Base-by-base conservation (phyloP, 2,329 filamentous ascomycete species). In the Lasiodiplodia gonubiensis region DNA sequence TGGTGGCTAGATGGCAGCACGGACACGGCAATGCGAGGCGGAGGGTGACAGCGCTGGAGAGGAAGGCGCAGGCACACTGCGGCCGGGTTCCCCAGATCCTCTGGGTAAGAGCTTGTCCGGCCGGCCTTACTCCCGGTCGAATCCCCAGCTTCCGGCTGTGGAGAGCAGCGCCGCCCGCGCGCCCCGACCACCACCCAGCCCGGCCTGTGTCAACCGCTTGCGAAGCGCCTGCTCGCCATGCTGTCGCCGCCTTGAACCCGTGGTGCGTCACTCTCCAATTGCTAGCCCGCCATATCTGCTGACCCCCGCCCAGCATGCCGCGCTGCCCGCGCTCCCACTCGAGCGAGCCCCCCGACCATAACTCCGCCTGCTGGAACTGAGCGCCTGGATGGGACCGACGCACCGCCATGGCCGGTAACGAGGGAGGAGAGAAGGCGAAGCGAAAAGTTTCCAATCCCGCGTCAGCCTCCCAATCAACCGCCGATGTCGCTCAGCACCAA, bases 401-500 rank as follows among this genome's bases (percentile, higher is more conserved):
- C 59, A 11, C 42, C 66, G 53, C 66, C 35, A 67, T 67, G 66
- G 30, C 59, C 48, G 66, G 57, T 27, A 55, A 35, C 30, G 66
- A 67, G 21, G 66, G 66, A 54, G 66, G 49, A 39, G 59, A 67
- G 21, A 67, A 63, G 59, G 66, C 57, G 37, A 67, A 67, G 33
- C 49, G 66, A 23, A 67, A 67, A 46, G 49, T 53, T 12, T n/a
- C 66, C 57, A 54, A 30, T 12, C 25, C 66, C 27, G 33, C n/a
- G 12, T n/a, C 52, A 7, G 37, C 49, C 4, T 12, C 63, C 16
- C 23, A 48, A 5, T 14, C 57, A 10, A 42, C 23, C 25, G 8
- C 48, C n/a, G 54, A 67, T 33, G 30, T 8, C 35, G 18, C 52
- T 21, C 64, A 49, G 18, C 51, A 39, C 16, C 53, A 53, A 4